Percentiles rank a stretch among this genome's conserved stretches.
These are phyloP conservation scores for Bauhinia variegata DNA, from an alignment of 306 rosid species.

Conservation along the genomic window DNA sequence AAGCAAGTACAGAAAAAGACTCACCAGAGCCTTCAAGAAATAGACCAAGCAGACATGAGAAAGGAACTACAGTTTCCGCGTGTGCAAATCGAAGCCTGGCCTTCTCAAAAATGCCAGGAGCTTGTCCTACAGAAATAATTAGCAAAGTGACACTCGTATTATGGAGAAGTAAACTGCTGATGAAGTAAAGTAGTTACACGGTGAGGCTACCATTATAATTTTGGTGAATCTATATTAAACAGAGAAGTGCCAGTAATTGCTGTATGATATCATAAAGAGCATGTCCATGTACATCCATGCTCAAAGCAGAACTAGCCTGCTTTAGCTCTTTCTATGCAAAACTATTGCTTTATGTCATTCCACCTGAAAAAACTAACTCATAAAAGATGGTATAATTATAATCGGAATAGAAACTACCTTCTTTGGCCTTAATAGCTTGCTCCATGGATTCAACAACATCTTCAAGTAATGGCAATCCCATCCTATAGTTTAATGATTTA, in stretches of 20 bases:
- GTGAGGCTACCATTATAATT: constrained; percentile 17
- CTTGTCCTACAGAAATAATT: constrained; percentile 49
- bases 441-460: constrained; percentile 84
- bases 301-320: background rate
- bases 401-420: constrained; percentile 55
- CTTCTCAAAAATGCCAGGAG: constrained; percentile 80
- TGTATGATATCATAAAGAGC: constrained; percentile 9
- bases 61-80: constrained; percentile 95
- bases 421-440: constrained; percentile 68
- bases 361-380: too few relatives aligned
- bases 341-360: too few relatives aligned
- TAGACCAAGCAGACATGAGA: constrained; percentile 91
- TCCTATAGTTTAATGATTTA: constrained; percentile 71
- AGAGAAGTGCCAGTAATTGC: constrained; percentile 18
- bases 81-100: constrained; percentile 95
- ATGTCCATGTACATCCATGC: constrained; percentile 1
- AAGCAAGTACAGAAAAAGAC: constrained; percentile 30
- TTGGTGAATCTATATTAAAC: constrained; percentile 7
- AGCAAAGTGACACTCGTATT: constrained; percentile 8
- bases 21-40: constrained; percentile 81
- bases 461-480: constrained; percentile 83
- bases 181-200: background rate
- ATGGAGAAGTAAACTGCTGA: too few relatives aligned
- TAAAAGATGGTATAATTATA: background rate
- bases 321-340: constrained; percentile 11